Evolutionary conservation across 257 asterid species (phyloP).

Genomic region (Salvia miltiorrhiza): DNA sequence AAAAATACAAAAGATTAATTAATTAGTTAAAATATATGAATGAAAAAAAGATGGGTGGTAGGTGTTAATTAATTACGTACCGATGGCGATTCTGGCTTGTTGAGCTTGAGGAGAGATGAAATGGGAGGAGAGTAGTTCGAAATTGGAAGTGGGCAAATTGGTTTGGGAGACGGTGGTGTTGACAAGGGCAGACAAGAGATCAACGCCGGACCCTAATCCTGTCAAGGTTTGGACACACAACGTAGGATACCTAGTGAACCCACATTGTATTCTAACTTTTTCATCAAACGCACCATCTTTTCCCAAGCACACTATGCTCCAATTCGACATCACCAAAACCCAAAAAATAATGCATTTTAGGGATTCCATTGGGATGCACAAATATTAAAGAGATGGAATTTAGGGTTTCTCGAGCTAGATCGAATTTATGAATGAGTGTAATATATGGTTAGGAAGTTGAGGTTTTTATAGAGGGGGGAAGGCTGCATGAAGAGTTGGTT

Average conservation of each 20-base stretch:
- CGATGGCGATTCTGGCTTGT: conserved; percentile 40
- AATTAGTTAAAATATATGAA: neutral
- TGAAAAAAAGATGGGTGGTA: neutral
- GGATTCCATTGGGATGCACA: conserved; percentile 30
- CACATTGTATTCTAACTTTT: conserved; percentile 37
- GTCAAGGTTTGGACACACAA: conserved; percentile 51
- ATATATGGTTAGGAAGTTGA: conserved; percentile 7
- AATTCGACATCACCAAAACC: conserved; percentile 4
- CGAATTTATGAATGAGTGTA: neutral
- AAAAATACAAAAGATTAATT: neutral
- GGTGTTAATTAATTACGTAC: too few relatives aligned
- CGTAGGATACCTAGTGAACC: conserved; percentile 55
- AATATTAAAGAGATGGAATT: too few relatives aligned
- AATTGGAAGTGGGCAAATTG: conserved; percentile 41
- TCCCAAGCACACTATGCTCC: conserved; percentile 2
- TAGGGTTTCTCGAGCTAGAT: neutral
- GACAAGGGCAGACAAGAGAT: conserved; percentile 44
- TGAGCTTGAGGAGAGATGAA: conserved; percentile 51
- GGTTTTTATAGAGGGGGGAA: conserved; percentile 26
- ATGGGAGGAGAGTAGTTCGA: conserved; percentile 38
- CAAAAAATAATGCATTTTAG: conserved; percentile 21
- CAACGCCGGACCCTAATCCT: conserved; percentile 20
- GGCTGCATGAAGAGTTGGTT: conserved; percentile 22
- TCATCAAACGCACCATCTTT: conserved; percentile 6
- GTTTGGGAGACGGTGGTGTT: conserved; percentile 43